Conservation (phyloP, 2,329 filamentous ascomycete species). For the Cordyceps fumosorosea region DNA sequence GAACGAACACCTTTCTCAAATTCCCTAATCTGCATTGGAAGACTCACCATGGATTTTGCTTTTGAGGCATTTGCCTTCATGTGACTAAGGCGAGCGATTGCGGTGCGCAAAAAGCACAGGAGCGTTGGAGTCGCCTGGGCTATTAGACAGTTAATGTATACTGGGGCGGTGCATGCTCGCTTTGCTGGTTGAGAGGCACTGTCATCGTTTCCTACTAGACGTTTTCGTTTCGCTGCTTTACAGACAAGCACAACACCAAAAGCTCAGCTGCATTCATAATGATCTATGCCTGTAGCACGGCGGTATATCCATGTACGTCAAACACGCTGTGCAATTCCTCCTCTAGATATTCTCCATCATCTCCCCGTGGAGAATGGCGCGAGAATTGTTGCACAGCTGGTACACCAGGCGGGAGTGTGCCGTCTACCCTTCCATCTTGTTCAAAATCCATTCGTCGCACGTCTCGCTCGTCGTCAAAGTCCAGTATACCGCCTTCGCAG, state of each 20-base stretch:
- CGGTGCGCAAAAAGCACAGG: too few species aligned
- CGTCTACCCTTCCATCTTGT: conserved; percentile 32
- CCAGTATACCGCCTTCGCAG: conserved; percentile 33
- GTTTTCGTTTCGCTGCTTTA: neutral
- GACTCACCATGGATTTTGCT: too few species aligned
- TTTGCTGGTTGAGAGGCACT: too few species aligned
- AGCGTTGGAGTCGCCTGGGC: too few species aligned
- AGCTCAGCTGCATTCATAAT: neutral
- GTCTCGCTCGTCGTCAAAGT: conserved; percentile 34
- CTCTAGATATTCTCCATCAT: conserved; percentile 31
- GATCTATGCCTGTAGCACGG: conserved; percentile 7
- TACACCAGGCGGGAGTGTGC: conserved; percentile 26
- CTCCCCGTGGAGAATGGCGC: conserved; percentile 33
- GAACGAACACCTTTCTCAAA: too few species aligned
- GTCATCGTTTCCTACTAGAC: neutral
- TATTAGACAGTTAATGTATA: too few species aligned
- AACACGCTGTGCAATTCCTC: conserved; percentile 18
- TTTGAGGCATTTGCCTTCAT: too few species aligned
- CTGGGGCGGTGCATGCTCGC: too few species aligned
- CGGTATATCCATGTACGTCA: neutral
- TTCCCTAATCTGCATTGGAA: too few species aligned
- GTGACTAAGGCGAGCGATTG: too few species aligned
- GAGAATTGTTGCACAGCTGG: conserved; percentile 25
- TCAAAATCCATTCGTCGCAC: conserved; percentile 23
- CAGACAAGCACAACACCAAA: neutral